Percentiles rank a stretch among this genome's conserved stretches.
phyloP scores from a whole-genome alignment of 371 early-diverging fungal species.

The Mortierella sp. region DNA sequence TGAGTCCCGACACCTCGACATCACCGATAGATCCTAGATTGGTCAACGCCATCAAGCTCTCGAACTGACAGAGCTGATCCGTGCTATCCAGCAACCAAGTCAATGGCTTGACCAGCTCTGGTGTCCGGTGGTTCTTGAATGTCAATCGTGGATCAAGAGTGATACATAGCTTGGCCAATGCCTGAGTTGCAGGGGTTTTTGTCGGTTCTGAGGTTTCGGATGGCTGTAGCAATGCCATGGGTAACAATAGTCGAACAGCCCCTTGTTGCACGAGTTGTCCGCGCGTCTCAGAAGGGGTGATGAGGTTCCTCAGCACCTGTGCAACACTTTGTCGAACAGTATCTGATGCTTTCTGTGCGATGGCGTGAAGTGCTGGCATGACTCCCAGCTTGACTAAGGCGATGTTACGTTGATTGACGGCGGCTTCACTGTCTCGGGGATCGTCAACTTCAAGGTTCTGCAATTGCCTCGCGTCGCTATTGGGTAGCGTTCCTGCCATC shows the following conservation, averaged over 20 bases:
- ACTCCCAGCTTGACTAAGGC: conserved; percentile 67
- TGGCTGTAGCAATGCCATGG: conserved; percentile 51
- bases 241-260: conserved; percentile 71
- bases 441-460: conserved; percentile 54
- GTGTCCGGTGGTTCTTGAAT: conserved; percentile 71
- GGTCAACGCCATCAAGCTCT: conserved; percentile 92
- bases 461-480: conserved; percentile 53
- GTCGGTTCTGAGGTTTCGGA: conserved; percentile 26
- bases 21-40: conserved; percentile 82
- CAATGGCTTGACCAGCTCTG: conserved; percentile 74
- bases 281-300: conserved; percentile 75
- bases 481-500: conserved; percentile 62
- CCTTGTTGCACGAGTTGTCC: conserved; percentile 90
- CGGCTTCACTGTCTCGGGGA: conserved; percentile 65
- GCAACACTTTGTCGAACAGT: conserved; percentile 72
- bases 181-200: conserved; percentile 73
- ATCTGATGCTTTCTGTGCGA: conserved; percentile 67
- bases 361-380: conserved; percentile 63
- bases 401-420: conserved; percentile 70
- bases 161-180: conserved; percentile 91
- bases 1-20: conserved; percentile 56
- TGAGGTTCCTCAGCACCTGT: conserved; percentile 73
- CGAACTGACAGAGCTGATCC: conserved; percentile 83
- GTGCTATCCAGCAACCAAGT: conserved; percentile 65
- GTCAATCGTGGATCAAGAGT: conserved; percentile 89